phyloP scores from a whole-genome alignment of 345 rosid genomes.

The Cardamine occulta region DNA sequence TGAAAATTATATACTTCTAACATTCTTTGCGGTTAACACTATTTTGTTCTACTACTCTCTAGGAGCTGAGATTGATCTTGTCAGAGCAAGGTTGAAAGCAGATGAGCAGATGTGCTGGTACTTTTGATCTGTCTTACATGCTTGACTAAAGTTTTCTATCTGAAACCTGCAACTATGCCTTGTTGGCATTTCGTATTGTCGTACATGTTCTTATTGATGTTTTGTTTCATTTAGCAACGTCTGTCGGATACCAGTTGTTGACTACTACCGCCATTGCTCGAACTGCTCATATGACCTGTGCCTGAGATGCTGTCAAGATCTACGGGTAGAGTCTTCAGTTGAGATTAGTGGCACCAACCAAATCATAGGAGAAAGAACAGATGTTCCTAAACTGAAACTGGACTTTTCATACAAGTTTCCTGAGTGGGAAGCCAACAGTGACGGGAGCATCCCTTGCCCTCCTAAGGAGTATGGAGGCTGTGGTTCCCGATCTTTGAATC shows the following conservation, averaged over 20 bases:
- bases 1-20: not conserved
- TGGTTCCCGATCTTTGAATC: conserved; percentile 62
- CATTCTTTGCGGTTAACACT: conserved; percentile 9
- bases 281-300: conserved; percentile 86
- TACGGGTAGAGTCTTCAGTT: conserved; percentile 59
- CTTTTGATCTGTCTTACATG: conserved; percentile 15
- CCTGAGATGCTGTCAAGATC: conserved; percentile 93
- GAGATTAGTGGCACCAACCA: conserved; percentile 45
- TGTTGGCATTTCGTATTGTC: not conserved
- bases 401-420: conserved; percentile 65
- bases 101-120: conserved; percentile 99
- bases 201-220: not conserved
- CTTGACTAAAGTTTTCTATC: not conserved
- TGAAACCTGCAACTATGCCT: not conserved
- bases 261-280: conserved; percentile 91
- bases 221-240: conserved; percentile 71
- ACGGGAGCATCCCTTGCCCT: conserved; percentile 92
- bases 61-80: conserved; percentile 81
- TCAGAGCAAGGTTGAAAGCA: conserved; percentile 82
- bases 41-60: conserved; percentile 40
- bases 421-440: conserved; percentile 82
- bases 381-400: conserved; percentile 47
- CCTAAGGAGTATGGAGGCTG: conserved; percentile 89
- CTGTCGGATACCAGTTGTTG: conserved; percentile 91
- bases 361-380: conserved; percentile 37